Evolutionary conservation across 805 yeast species (phyloP).

Genomic region (Kurtzmaniella fragi): DNA sequence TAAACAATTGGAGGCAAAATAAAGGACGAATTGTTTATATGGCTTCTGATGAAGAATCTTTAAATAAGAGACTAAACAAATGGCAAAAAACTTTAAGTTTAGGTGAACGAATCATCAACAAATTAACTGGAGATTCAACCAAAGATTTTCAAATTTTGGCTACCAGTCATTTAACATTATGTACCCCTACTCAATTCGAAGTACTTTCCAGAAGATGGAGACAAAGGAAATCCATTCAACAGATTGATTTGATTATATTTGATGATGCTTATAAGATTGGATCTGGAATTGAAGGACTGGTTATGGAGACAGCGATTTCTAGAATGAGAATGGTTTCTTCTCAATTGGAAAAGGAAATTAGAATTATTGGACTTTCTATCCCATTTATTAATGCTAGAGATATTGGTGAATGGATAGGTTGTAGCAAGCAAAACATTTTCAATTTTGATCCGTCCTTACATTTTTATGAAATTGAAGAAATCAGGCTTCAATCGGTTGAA

Average conservation of each 20-base stretch:
- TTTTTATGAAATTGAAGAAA: slow-evolving; percentile 47
- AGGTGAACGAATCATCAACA: slow-evolving; percentile 52
- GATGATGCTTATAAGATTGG: slow-evolving; percentile 74
- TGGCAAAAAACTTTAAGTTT: slow-evolving; percentile 54
- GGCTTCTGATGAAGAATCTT: slow-evolving; percentile 53
- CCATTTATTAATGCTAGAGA: slow-evolving; percentile 74
- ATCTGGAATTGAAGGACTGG: slow-evolving; percentile 47
- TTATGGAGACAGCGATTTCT: slow-evolving; percentile 66
- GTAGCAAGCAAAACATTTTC: slow-evolving; percentile 52
- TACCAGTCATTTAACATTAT: slow-evolving; percentile 59
- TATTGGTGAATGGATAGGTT: slow-evolving; percentile 84
- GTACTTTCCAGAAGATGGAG: slow-evolving; percentile 76
- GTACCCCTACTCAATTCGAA: slow-evolving; percentile 81
- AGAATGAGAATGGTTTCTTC: slow-evolving; percentile 66
- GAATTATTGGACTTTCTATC: slow-evolving; percentile 67
- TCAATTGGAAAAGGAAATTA: slow-evolving; percentile 49
- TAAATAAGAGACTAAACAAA: slow-evolving; percentile 39
- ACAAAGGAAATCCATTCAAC: slow-evolving; percentile 62
- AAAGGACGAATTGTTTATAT: slow-evolving; percentile 70
- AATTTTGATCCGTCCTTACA: slow-evolving; percentile 69
- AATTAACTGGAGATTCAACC: slow-evolving; percentile 50
- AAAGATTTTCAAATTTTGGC: slow-evolving; percentile 54
- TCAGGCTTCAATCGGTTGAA: slow-evolving; percentile 49
- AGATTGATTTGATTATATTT: slow-evolving; percentile 61
- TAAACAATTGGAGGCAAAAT: slow-evolving; percentile 67